Conservation (phyloP, 139 green algal species). For the Coelastrella sp. region DNA sequence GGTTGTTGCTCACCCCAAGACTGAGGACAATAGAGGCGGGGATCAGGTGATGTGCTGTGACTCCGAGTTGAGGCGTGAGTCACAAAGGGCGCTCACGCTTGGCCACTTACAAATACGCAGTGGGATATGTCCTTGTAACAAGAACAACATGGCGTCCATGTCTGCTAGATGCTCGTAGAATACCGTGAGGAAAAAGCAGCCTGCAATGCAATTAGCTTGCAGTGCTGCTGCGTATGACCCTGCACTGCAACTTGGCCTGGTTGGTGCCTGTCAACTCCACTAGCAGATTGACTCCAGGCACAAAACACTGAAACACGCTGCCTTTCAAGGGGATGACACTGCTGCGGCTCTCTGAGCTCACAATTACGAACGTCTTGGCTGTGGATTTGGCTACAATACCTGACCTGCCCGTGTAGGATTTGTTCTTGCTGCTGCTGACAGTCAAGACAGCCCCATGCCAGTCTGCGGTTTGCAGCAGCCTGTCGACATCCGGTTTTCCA, state of each 20-base stretch:
- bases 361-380: slow-evolving; percentile 7
- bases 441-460: slow-evolving; percentile 33
- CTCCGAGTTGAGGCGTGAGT: too few relatives aligned
- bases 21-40: too few relatives aligned
- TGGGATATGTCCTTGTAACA: too few relatives aligned
- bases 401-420: neutral
- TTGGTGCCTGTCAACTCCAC: neutral
- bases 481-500: neutral
- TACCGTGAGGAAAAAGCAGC: neutral
- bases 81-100: too few relatives aligned
- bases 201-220: neutral
- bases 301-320: neutral
- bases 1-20: too few relatives aligned
- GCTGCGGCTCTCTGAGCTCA: neutral
- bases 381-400: slow-evolving; percentile 29
- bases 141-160: too few relatives aligned
- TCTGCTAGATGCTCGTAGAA: too few relatives aligned
- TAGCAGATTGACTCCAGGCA: neutral
- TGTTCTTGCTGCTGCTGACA: neutral
- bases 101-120: too few relatives aligned
- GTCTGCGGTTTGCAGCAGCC: slow-evolving; percentile 27
- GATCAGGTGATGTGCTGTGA: too few relatives aligned
- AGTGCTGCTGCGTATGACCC: neutral
- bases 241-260: neutral
- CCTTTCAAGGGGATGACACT: slow-evolving; percentile 16